Evolutionary conservation across 805 yeast genomes (phyloP), one percentile per base, ranked within the genome.

Genomic region (Zygosaccharomyces lentus): DNA sequence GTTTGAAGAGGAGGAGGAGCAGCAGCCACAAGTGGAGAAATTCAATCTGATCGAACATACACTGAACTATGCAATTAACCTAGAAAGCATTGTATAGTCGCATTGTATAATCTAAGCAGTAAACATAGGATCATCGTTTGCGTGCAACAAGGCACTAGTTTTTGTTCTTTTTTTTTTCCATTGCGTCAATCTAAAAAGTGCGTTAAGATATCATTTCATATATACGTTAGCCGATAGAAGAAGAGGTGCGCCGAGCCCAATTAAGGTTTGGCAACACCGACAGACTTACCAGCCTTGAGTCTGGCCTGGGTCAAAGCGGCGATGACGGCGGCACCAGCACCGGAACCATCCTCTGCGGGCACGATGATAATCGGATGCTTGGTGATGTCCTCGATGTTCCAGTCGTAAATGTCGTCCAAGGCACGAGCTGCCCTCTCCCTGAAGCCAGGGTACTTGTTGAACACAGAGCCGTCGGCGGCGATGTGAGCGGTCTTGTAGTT

Each of bases 281-380:
- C 82, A 51, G 87, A 80, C 60, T 76, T 68, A 38, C 91, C 91
- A 50, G 77, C 74, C 54, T 72, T 75, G 61, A 83, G 73, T 73
- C 99, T 83, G 67, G 80, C 75, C 67, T 84, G 80, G 47, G 98
- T 84, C 68, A 91, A 78, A 36, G 98, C 97, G 45, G 99, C 98
- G 70, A 93, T 91, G 59, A 91, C 78, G 43, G 98, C 99, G 46
- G 99, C 99, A 65, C 99, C 99, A 40, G 87, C 96, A 73, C 98
- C 98, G 31, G 93, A 84, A 59, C 99, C 99, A 72, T 93, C 99
- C 72, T 91, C 96, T 54, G 99, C 98, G 48, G 95, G 86, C 34
- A 84, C 87, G 56, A 90, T 81, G 53, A 76, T 70, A 62, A 93
- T 82, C 54, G 98, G 98, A 67, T 88, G 88, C 35, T 67, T 65